A percentile compares a stretch with the other conserved stretches of the same genome.
These are phyloP conservation scores for Trypanosoma brucei DNA, from an alignment of 208 protist species.

Conservation along the genomic window DNA sequence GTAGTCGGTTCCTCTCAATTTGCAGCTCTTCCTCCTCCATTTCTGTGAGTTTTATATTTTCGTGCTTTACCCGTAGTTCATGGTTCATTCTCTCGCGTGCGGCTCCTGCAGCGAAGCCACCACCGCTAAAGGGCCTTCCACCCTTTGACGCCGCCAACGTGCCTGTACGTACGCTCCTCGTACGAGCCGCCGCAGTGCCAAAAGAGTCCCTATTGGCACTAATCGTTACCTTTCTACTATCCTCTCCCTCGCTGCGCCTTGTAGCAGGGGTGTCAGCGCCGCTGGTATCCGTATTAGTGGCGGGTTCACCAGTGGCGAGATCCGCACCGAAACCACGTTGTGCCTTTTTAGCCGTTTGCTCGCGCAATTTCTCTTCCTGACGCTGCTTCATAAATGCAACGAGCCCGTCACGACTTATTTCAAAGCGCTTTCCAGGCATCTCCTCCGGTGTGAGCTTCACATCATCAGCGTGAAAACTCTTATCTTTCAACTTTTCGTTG, in stretches of 20 bases:
- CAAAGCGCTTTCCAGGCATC: constrained; percentile 66
- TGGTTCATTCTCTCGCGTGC: constrained; percentile 79
- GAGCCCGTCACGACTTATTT: constrained; percentile 53
- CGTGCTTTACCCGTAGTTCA: constrained; percentile 73
- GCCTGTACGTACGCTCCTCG: constrained; percentile 1
- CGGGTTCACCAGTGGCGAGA: constrained; percentile 41
- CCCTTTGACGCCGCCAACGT: constrained; percentile 23
- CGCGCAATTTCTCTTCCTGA: constrained; percentile 36
- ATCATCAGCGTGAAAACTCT: constrained; percentile 15
- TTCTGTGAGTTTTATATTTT: constrained; percentile 75
- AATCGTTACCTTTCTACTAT: not conserved
- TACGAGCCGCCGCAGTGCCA: not conserved
- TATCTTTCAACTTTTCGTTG: constrained; percentile 55
- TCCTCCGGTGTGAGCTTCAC: constrained; percentile 42
- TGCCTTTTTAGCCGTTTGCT: constrained; percentile 76
- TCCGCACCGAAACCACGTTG: constrained; percentile 86
- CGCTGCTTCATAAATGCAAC: constrained; percentile 54
- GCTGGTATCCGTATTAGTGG: constrained; percentile 6
- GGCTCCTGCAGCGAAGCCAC: constrained; percentile 33
- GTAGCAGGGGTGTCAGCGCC: not conserved
- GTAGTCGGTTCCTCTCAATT: constrained; percentile 49
- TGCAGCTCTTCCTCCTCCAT: constrained; percentile 81
- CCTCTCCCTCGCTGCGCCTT: not conserved
- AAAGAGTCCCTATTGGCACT: not conserved
- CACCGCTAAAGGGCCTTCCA: constrained; percentile 29